Percentiles rank a stretch among this genome's conserved stretches.
These are phyloP conservation scores for Gossypium ekmanianum DNA, from an alignment of 345 rosid genomes.

Conservation along the genomic window DNA sequence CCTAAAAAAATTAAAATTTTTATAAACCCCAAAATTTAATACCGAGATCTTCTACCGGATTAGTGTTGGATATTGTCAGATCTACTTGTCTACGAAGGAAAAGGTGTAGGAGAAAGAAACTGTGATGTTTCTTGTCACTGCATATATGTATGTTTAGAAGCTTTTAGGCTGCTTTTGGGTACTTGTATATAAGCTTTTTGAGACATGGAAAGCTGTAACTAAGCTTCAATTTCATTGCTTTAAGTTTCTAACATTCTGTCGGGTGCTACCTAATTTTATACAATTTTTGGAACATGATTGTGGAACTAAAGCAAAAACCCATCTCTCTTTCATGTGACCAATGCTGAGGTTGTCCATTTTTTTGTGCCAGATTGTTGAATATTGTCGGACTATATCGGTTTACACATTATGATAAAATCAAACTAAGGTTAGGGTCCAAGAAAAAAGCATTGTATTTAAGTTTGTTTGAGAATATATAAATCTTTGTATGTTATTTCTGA, in stretches of 20 bases:
- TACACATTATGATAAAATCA: background rate
- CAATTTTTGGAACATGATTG: background rate
- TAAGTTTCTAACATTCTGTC: too few species aligned
- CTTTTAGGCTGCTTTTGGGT: too few species aligned
- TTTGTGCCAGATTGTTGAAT: background rate
- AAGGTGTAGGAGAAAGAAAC: background rate
- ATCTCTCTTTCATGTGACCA: too few species aligned
- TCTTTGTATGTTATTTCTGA: too few species aligned
- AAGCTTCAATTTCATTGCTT: too few species aligned
- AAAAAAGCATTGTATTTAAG: background rate
- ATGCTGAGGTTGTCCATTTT: background rate
- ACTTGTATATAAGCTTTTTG: too few species aligned
- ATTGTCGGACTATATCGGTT: background rate
- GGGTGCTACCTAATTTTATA: too few species aligned
- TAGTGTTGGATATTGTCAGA: background rate
- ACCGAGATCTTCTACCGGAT: too few species aligned
- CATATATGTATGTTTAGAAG: background rate
- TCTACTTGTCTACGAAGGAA: background rate
- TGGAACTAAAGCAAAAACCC: background rate
- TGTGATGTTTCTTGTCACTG: background rate
- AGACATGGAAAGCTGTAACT: too few species aligned
- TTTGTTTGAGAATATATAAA: too few species aligned
- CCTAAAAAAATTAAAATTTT: too few species aligned
- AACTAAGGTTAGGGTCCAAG: background rate
- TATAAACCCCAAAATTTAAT: too few species aligned